Percentiles rank a stretch among this genome's conserved stretches.
phyloP scores from a whole-genome alignment of 164 flowering plant species.

The Platanus orientalis region DNA sequence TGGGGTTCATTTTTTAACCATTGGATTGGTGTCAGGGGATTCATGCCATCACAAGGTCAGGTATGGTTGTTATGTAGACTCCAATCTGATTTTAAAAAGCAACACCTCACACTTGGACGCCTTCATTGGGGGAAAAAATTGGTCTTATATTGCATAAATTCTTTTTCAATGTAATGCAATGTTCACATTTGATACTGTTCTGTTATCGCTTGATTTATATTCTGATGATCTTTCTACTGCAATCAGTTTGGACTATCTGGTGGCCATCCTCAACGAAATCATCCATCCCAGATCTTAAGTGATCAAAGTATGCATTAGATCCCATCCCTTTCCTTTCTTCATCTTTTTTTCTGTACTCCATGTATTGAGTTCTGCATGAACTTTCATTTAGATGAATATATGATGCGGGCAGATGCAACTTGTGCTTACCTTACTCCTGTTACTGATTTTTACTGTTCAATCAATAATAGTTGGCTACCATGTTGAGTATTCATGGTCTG shows the following conservation, averaged over 20 bases:
- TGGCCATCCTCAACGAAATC: constrained; percentile 58
- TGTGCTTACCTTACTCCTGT: background rate
- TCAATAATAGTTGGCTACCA: background rate
- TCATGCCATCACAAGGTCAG: too few relatives aligned
- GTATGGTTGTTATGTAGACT: too few relatives aligned
- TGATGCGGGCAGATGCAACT: background rate
- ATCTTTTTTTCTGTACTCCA: background rate
- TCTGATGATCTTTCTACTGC: background rate
- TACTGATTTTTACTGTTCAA: background rate
- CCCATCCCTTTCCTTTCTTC: background rate
- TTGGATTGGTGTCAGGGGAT: too few relatives aligned
- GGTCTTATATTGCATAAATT: too few relatives aligned
- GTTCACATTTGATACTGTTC: background rate
- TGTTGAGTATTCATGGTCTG: background rate
- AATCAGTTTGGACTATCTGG: constrained; percentile 64
- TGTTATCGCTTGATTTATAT: background rate
- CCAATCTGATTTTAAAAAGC: too few relatives aligned
- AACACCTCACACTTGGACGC: too few relatives aligned
- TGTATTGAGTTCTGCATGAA: background rate
- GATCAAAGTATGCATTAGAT: constrained; percentile 65
- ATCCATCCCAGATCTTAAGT: constrained; percentile 63
- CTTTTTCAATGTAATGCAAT: too few relatives aligned
- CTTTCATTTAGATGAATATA: background rate
- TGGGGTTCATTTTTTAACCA: too few relatives aligned
- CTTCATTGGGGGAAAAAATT: too few relatives aligned